Percentiles rank a stretch among this genome's conserved stretches.
Conservation (phyloP, 2,329 filamentous ascomycete genomes). For the Penicillium occitanis region DNA sequence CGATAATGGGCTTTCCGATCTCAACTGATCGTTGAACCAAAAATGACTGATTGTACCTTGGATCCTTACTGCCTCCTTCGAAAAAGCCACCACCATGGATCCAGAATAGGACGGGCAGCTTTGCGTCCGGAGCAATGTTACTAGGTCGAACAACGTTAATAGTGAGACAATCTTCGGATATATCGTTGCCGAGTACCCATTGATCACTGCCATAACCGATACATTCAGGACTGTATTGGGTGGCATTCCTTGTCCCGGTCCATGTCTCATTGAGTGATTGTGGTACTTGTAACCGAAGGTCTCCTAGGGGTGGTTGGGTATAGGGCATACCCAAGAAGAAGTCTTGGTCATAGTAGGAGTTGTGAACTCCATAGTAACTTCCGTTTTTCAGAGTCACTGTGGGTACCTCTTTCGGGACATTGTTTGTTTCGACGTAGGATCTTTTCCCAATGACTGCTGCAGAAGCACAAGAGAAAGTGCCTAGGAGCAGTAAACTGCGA, state of each 20-base stretch:
- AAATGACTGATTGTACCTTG: slow-evolving; percentile 31
- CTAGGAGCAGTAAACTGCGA: slow-evolving; percentile 5
- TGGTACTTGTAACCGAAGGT: slow-evolving; percentile 68
- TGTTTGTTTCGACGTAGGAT: not conserved
- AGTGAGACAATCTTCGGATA: slow-evolving; percentile 65
- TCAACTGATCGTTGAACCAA: slow-evolving; percentile 43
- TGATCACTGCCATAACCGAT: slow-evolving; percentile 63
- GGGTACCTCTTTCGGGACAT: slow-evolving; percentile 1
- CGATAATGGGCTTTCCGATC: slow-evolving; percentile 44
- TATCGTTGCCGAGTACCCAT: slow-evolving; percentile 39
- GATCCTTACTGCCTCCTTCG: slow-evolving; percentile 42
- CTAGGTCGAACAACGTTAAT: slow-evolving; percentile 61
- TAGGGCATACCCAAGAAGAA: slow-evolving; percentile 74
- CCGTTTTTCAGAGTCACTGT: slow-evolving; percentile 14
- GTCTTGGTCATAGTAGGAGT: slow-evolving; percentile 44
- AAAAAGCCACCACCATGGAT: slow-evolving; percentile 52
- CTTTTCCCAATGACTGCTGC: not conserved
- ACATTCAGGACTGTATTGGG: slow-evolving; percentile 60
- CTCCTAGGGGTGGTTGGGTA: slow-evolving; percentile 66
- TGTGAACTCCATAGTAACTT: slow-evolving; percentile 16
- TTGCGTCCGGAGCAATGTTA: slow-evolving; percentile 43
- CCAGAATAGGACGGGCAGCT: slow-evolving; percentile 38
- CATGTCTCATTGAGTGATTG: slow-evolving; percentile 54
- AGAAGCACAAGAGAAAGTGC: not conserved
- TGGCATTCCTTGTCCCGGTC: slow-evolving; percentile 63